Percentiles rank a stretch among this genome's conserved stretches.
Conservation (phyloP, 495 filamentous ascomycete species). For the Chaetomidium leptoderma region DNA sequence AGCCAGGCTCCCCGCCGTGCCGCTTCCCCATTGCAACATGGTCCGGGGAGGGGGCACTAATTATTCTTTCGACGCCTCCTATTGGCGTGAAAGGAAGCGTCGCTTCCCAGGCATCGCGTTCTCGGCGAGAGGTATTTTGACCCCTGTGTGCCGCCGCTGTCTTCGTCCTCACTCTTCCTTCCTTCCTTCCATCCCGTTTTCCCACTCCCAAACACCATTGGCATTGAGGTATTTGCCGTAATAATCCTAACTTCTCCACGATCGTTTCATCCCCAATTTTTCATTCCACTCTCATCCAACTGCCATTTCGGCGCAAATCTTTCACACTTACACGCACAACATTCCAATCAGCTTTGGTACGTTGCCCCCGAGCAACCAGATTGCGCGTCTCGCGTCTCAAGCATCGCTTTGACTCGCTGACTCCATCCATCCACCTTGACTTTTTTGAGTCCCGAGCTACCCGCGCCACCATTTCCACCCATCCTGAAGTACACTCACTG, state of each 20-base stretch:
- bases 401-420: neutral
- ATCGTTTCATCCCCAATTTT: slow-evolving; percentile 16
- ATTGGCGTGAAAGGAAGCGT: slow-evolving; percentile 13
- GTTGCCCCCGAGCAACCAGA: slow-evolving; percentile 1
- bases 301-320: slow-evolving; percentile 8
- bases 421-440: neutral
- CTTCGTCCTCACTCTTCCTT: slow-evolving; percentile 10
- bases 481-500: neutral
- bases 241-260: slow-evolving; percentile 20
- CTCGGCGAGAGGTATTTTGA: slow-evolving; percentile 19
- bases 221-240: slow-evolving; percentile 8
- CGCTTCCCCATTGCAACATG: slow-evolving; percentile 17
- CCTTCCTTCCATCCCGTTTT: slow-evolving; percentile 17
- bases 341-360: slow-evolving; percentile 13
- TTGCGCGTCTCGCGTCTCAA: slow-evolving; percentile 10
- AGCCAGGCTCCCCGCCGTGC: slow-evolving; percentile 10
- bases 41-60: slow-evolving; percentile 1
- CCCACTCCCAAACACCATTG: slow-evolving; percentile 2
- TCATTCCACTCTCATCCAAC: slow-evolving; percentile 14
- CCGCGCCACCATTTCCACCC: neutral
- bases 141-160: slow-evolving; percentile 13
- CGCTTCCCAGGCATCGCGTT: slow-evolving; percentile 14
- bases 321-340: neutral
- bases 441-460: neutral
- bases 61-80: slow-evolving; percentile 10